A percentile compares a stretch with the other conserved stretches of the same genome.
These are phyloP conservation scores for Crithidia brevicula DNA, from an alignment of 208 protist genomes.

Conservation along the genomic window DNA sequence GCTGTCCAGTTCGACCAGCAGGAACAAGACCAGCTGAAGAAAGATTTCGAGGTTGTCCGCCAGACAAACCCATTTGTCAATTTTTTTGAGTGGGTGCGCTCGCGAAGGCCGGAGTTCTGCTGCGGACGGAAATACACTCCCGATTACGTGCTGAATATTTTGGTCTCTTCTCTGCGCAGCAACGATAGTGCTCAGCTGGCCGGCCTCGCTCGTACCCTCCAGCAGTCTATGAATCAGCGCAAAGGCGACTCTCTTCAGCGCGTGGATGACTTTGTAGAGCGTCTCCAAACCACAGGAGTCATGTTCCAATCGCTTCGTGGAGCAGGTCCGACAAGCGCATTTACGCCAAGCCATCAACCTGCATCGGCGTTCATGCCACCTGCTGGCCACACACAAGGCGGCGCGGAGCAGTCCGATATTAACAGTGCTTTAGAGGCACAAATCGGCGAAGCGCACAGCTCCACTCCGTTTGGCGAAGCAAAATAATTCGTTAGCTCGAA, in stretches of 20 bases:
- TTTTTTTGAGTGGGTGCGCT: slow-evolving; percentile 70
- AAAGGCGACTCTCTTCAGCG: slow-evolving; percentile 37
- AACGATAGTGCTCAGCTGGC: slow-evolving; percentile 40
- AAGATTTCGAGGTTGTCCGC: slow-evolving; percentile 48
- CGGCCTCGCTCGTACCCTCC: slow-evolving; percentile 43
- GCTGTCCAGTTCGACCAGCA: slow-evolving; percentile 61
- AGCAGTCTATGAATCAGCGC: slow-evolving; percentile 36
- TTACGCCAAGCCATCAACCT: not conserved
- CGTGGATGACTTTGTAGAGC: slow-evolving; percentile 69
- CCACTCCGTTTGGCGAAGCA: slow-evolving; percentile 20
- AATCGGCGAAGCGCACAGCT: slow-evolving; percentile 30
- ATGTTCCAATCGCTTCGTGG: slow-evolving; percentile 17
- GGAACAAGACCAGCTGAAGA: slow-evolving; percentile 50
- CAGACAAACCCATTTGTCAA: slow-evolving; percentile 54
- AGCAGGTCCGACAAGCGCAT: not conserved
- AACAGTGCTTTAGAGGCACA: slow-evolving; percentile 19
- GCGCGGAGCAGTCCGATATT: slow-evolving; percentile 15
- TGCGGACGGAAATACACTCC: slow-evolving; percentile 46
- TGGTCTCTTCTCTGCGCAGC: slow-evolving; percentile 44
- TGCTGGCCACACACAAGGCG: not conserved
- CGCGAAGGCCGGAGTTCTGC: slow-evolving; percentile 60
- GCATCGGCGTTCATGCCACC: slow-evolving; percentile 9
- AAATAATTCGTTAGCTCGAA: slow-evolving; percentile 5
- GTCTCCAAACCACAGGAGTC: slow-evolving; percentile 26
- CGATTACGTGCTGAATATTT: slow-evolving; percentile 36